phyloP scores from a whole-genome alignment of 2,329 filamentous ascomycete species.

The Lasiodiplodia gonubiensis region DNA sequence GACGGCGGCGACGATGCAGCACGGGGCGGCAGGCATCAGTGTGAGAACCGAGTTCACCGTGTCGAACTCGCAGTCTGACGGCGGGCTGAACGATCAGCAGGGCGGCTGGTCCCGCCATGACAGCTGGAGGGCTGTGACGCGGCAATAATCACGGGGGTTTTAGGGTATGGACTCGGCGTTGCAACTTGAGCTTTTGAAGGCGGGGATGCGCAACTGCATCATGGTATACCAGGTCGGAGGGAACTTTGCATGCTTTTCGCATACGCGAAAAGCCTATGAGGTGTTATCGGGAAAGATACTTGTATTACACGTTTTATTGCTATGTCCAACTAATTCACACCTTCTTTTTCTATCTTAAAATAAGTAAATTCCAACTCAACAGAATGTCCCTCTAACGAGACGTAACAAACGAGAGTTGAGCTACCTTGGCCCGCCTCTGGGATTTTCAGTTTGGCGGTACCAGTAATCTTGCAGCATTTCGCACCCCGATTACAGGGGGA shows the following conservation, averaged over 20 bases:
- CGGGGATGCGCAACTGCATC: no score
- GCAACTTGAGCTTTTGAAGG: neutral
- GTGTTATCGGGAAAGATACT: neutral
- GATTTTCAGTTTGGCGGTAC: no score
- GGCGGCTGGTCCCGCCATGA: neutral
- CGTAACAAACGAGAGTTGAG: no score
- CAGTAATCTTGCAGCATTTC: no score
- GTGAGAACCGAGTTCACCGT: constrained; percentile 1
- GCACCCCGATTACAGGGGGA: no score
- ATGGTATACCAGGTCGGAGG: neutral
- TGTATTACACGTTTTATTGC: neutral
- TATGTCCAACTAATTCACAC: no score
- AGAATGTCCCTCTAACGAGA: no score
- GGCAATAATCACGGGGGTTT: neutral
- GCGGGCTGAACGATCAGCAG: neutral
- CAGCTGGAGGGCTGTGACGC: neutral
- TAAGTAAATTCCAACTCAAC: no score
- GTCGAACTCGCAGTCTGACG: neutral
- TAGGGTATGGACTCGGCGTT: neutral
- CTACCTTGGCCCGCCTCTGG: no score
- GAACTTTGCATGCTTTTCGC: neutral
- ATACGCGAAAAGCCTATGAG: neutral
- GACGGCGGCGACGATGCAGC: neutral
- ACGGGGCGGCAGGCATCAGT: neutral
- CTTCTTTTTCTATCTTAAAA: no score